Percentiles rank a stretch among this genome's conserved stretches.
phyloP scores from a whole-genome alignment of 2,329 filamentous ascomycete genomes.

The Berkeleyomyces rouxiae region DNA sequence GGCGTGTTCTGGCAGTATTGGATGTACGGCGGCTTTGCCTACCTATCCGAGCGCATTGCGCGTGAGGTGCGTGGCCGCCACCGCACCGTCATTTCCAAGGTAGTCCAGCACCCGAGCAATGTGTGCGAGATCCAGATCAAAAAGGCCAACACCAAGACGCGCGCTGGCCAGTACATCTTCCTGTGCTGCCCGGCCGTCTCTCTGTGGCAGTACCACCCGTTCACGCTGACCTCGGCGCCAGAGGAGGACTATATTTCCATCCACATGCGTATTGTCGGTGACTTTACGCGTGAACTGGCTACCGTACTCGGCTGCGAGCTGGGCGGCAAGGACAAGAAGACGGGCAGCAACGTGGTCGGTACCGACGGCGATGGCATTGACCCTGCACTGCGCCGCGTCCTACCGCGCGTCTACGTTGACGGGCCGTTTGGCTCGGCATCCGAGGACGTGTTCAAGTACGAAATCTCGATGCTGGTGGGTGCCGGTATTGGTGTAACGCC shows the following conservation, averaged over 20 bases:
- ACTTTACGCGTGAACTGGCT: slow-evolving; percentile 59
- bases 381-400: slow-evolving; percentile 52
- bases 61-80: slow-evolving; percentile 65
- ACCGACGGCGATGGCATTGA: slow-evolving; percentile 49
- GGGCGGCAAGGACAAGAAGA: slow-evolving; percentile 22
- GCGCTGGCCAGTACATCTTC: slow-evolving; percentile 76
- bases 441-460: slow-evolving; percentile 81
- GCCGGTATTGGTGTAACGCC: slow-evolving; percentile 77
- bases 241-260: slow-evolving; percentile 85
- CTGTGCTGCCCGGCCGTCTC: slow-evolving; percentile 75
- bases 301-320: slow-evolving; percentile 61
- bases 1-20: slow-evolving; percentile 84
- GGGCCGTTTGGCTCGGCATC: slow-evolving; percentile 76
- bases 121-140: slow-evolving; percentile 87
- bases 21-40: slow-evolving; percentile 69
- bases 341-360: slow-evolving; percentile 51
- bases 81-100: slow-evolving; percentile 76
- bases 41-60: slow-evolving; percentile 62
- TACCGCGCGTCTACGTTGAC: slow-evolving; percentile 68
- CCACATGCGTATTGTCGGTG: slow-evolving; percentile 66
- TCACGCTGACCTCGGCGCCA: slow-evolving; percentile 70
- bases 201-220: slow-evolving; percentile 78
- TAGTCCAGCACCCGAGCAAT: slow-evolving; percentile 76
- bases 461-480: slow-evolving; percentile 61
- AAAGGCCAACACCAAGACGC: slow-evolving; percentile 70